A percentile compares a stretch with the other conserved stretches of the same genome.
Evolutionary conservation across 352 stramenopile species (phyloP).

Genomic region (Plasmopara muralis): DNA sequence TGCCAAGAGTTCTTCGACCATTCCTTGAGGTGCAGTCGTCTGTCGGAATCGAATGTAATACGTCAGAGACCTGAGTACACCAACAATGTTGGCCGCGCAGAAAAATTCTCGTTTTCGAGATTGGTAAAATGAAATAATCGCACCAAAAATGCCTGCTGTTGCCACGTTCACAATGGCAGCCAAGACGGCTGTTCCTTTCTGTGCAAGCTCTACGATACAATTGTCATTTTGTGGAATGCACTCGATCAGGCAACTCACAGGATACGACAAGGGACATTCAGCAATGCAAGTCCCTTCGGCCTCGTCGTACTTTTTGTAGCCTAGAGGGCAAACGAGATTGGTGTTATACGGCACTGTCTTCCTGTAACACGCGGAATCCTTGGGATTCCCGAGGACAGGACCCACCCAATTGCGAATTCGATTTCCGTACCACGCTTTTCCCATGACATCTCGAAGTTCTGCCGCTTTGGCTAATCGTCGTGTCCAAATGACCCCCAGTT

Average conservation of each 20-base stretch:
- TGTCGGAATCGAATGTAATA: constrained; percentile 17
- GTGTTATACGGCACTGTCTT: constrained; percentile 10
- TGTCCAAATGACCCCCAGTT: constrained; percentile 26
- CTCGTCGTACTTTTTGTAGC: constrained; percentile 6
- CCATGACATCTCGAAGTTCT: constrained; percentile 15
- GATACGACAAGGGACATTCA: constrained; percentile 2
- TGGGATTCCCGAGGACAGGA: constrained; percentile 7
- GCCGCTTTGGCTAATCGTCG: constrained; percentile 9
- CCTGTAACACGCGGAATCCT: constrained; percentile 16
- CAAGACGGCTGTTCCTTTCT: constrained; percentile 4
- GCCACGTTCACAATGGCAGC: constrained; percentile 17
- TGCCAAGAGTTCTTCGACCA: constrained; percentile 9
- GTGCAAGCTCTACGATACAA: neutral
- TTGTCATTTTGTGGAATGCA: constrained; percentile 5
- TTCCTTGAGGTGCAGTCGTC: constrained; percentile 11
- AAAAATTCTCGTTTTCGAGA: constrained; percentile 8
- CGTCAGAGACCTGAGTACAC: constrained; percentile 13
- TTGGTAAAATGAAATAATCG: constrained; percentile 5
- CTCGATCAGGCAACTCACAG: constrained; percentile 1
- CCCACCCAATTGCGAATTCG: constrained; percentile 23
- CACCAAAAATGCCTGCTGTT: constrained; percentile 14
- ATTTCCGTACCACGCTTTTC: constrained; percentile 14
- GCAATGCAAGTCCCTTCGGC: constrained; percentile 7
- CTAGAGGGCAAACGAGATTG: constrained; percentile 9
- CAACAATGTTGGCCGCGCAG: constrained; percentile 18